Base-by-base conservation (phyloP, 768 basidiomycete genomes). In the Suillus ampliporus region DNA sequence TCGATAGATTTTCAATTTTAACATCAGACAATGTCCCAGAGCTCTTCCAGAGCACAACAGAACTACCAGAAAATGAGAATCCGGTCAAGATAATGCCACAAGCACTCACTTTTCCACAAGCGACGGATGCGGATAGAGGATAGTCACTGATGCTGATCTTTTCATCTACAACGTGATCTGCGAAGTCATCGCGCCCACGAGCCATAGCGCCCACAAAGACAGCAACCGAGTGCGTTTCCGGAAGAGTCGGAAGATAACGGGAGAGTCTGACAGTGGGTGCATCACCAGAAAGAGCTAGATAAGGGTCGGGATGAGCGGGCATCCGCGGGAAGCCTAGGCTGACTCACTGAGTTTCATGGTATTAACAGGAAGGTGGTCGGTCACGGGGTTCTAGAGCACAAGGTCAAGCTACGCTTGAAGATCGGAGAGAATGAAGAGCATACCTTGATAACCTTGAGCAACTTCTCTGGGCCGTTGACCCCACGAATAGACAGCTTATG, bases 191-290 rank as follows among this genome's bases (percentile, higher is more conserved):
- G 57, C 86, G 88, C 13, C 97, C 97, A 62, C 97, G 84, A 7
- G 97, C 97, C 97, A 99, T 99, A 23, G 97, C 97, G 54, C 97
- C 97, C 61, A 99, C 95, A 69, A 98, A 97, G 60, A 99, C 92
- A 19, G 94, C 95, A 59, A 99, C 80, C 41, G 90, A 90, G 70
- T 98, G 94, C 5, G 93, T 92, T 60, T 89, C 84, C 0, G 96
- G 95, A 7, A 99, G 78, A 0, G 89, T 92, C 0, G 89, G 89
- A 50, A 99, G 80, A 79, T 94, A 98, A 61, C 85, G 81, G 1
- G 94, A 94, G 51, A 99, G 79, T 48, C 91, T 84, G 64, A 91
- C 82, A 2, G 89, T 91, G 10, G 86, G 90, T 3, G 95, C 90
- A 69, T 99, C 96, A 48, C 94, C 94, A 5, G 96, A 97, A 14